These are phyloP conservation scores for Fraxinus albicans DNA, from an alignment of 305 asterid species.

Conservation along the genomic window DNA sequence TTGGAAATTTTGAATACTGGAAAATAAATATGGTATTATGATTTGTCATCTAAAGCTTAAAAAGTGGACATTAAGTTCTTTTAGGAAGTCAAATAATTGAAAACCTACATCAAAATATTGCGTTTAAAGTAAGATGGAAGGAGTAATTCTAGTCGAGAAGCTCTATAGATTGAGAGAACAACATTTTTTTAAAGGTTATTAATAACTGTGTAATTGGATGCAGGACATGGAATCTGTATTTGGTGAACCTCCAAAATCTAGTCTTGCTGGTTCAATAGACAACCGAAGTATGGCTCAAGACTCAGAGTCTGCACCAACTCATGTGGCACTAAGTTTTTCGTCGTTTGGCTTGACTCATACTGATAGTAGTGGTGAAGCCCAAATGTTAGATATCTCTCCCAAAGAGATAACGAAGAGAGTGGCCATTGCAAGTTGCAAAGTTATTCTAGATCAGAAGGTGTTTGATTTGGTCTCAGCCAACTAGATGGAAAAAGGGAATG, in stretches of 20 bases:
- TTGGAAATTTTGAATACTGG: background rate
- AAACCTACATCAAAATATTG: background rate
- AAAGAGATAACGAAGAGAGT: slow-evolving; percentile 69
- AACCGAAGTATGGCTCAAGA: slow-evolving; percentile 36
- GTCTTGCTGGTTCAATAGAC: slow-evolving; percentile 46
- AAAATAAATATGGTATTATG: background rate
- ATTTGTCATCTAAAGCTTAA: background rate
- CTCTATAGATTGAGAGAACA: background rate
- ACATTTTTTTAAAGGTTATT: background rate
- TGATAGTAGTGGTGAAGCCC: slow-evolving; percentile 70
- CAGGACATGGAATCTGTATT: slow-evolving; percentile 90
- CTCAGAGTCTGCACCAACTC: slow-evolving; percentile 12
- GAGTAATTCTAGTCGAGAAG: background rate
- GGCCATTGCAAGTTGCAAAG: slow-evolving; percentile 84
- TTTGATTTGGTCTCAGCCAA: slow-evolving; percentile 78
- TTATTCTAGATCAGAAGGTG: slow-evolving; percentile 62
- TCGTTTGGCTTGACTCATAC: slow-evolving; percentile 55
- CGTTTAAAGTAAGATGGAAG: background rate
- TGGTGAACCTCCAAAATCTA: slow-evolving; percentile 74
- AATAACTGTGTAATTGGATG: background rate
- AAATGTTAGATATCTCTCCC: slow-evolving; percentile 78
- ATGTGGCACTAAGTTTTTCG: slow-evolving; percentile 18
- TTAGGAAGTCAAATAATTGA: background rate
- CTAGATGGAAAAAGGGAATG: slow-evolving; percentile 84
- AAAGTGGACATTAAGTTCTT: background rate